phyloP scores from a whole-genome alignment of 768 basidiomycete genomes.

The Boletus vinaceobasis region DNA sequence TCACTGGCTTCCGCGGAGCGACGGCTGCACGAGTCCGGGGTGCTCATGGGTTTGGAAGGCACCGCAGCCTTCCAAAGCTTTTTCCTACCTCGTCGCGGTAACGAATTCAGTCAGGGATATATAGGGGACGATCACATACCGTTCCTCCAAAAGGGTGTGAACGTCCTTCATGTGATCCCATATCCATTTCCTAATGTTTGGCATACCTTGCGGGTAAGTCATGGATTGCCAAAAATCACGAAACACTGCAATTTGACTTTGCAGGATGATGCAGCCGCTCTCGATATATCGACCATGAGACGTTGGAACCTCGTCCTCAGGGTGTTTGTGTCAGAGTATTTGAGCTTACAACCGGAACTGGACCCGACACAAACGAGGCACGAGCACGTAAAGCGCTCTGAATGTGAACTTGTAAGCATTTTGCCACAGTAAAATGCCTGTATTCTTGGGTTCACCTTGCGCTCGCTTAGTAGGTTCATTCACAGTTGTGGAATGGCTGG shows the following conservation, averaged over 20 bases:
- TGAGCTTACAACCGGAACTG: constrained; percentile 58
- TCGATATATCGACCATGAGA: constrained; percentile 81
- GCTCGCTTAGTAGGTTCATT: constrained; percentile 18
- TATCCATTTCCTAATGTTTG: constrained; percentile 88
- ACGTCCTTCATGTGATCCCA: constrained; percentile 84
- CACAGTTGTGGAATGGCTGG: not conserved
- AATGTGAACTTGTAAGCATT: constrained; percentile 47
- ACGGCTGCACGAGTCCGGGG: constrained; percentile 61
- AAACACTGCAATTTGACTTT: constrained; percentile 4
- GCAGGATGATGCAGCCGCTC: constrained; percentile 85
- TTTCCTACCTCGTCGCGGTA: constrained; percentile 51
- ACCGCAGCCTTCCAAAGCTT: constrained; percentile 53
- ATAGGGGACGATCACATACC: constrained; percentile 95
- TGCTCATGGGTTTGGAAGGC: constrained; percentile 50
- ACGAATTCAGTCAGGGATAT: constrained; percentile 45
- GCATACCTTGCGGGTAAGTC: constrained; percentile 72
- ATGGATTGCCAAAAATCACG: not conserved
- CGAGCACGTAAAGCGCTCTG: constrained; percentile 34
- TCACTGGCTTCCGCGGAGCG: constrained; percentile 68
- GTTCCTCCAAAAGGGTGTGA: constrained; percentile 80
- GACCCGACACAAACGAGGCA: constrained; percentile 26
- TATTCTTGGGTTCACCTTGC: not conserved
- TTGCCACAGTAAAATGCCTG: not conserved
- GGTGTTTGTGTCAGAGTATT: constrained; percentile 88
- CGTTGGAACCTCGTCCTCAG: constrained; percentile 88